Evolutionary conservation across 768 basidiomycete genomes (phyloP).

Genomic region (Lentinula boryana): DNA sequence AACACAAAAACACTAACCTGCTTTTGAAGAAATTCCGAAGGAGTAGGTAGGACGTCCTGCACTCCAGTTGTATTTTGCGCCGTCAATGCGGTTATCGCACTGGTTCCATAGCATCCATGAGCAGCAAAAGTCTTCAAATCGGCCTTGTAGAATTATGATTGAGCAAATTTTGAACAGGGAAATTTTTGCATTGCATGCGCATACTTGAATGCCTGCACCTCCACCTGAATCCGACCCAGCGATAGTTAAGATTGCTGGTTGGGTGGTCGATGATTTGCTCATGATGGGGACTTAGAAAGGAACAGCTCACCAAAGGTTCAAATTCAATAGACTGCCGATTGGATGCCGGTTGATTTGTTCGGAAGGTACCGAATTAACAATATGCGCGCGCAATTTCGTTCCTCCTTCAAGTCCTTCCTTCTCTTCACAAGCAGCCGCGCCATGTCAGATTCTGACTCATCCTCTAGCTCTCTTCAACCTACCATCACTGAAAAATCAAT

Average conservation of each 20-base stretch:
- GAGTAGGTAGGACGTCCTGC: slow-evolving; percentile 61
- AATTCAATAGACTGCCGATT: too few species aligned
- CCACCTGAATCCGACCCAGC: slow-evolving; percentile 81
- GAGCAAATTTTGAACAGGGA: neutral
- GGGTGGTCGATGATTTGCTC: neutral
- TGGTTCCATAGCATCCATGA: slow-evolving; percentile 72
- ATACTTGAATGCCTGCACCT: slow-evolving; percentile 86
- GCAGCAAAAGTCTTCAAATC: slow-evolving; percentile 85
- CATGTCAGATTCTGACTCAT: neutral
- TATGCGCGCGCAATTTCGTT: neutral
- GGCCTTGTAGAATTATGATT: slow-evolving; percentile 40
- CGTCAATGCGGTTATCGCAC: slow-evolving; percentile 79
- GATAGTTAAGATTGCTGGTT: slow-evolving; percentile 54
- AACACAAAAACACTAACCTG: slow-evolving; percentile 45
- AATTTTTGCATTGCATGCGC: slow-evolving; percentile 5
- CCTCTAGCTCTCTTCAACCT: neutral
- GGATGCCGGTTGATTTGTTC: too few species aligned
- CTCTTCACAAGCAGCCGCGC: neutral
- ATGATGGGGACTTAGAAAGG: neutral
- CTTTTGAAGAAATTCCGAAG: slow-evolving; percentile 63
- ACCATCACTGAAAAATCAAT: neutral
- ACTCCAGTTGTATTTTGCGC: slow-evolving; percentile 90
- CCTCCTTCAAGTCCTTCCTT: neutral
- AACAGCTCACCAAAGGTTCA: neutral
- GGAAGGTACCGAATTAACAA: neutral